Conservation (phyloP, 371 early-diverging fungal genomes). For the Vairimorpha necatrix region DNA sequence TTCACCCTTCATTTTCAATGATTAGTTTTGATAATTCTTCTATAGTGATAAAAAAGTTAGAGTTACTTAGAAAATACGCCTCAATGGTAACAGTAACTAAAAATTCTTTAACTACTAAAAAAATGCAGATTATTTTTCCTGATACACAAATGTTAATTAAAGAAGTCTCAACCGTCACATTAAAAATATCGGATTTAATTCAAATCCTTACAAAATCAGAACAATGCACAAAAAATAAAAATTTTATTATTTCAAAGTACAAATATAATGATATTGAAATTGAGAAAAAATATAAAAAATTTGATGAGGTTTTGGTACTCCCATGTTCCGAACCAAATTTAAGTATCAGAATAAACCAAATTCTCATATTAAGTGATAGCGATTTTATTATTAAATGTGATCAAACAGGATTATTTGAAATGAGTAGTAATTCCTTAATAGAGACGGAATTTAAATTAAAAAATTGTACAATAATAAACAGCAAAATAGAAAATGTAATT, state of each 20-base stretch:
- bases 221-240: neutral
- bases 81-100: slow-evolving; percentile 14
- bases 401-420: slow-evolving; percentile 1
- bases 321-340: neutral
- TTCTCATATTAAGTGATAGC: slow-evolving; percentile 8
- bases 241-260: slow-evolving; percentile 2
- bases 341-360: slow-evolving; percentile 1
- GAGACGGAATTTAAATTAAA: neutral
- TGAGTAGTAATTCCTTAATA: slow-evolving; percentile 1
- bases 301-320: neutral
- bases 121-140: slow-evolving; percentile 14
- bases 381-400: slow-evolving; percentile 7
- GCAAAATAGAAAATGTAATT: neutral
- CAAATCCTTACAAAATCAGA: neutral
- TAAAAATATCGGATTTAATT: slow-evolving; percentile 8
- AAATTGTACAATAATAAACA: neutral
- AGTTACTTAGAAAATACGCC: neutral
- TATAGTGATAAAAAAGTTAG: neutral
- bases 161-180: neutral
- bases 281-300: slow-evolving; percentile 1
- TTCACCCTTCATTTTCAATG: neutral
- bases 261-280: neutral
- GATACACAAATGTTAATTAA: neutral
- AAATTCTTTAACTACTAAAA: neutral
- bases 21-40: neutral